Base-by-base conservation (phyloP, 257 asterid genomes). In the Petunia axillaris region DNA sequence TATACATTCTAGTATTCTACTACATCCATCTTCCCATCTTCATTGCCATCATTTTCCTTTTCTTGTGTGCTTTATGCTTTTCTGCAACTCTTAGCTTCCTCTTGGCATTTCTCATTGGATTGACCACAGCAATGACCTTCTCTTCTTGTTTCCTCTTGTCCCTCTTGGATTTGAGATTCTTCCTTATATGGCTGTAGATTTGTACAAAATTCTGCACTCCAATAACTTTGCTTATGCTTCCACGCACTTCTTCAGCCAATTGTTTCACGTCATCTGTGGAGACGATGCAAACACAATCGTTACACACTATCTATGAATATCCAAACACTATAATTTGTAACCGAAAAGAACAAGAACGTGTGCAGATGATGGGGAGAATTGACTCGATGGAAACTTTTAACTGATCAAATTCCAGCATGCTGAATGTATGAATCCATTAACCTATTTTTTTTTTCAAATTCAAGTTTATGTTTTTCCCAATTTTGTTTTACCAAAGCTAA, bases 141-240 rank as follows among this genome's bases (percentile, higher is more conserved):
- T 88, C 96, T 81, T 83, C 97, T n/a, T 84, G 93, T 83, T 91
- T 92, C 91, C 99, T 89, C 89, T 94, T 92, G 37, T 96, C 99
- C 73, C 99, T 87, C 89, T 90, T 94, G 59, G 65, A 86, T 85
- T 92, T 91, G 41, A 94, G 88, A 79, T 74, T 86, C 79, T 92
- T 92, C 87, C 88, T 84, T 80, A 94, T 89, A 59, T 85, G 89
- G 81, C 88, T 87, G 89, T 88, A 88, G 11, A 93, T 81, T 60
- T 90, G 94, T 35, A 91, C 91, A 35, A 86, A 91, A 57, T 78
- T 89, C 81, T 86, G 90, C 76, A 81, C 65, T 37, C 96, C 98
- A 57, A 92, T 85, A 7, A 82, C 79, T n/a, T 88, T 90, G 78
- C 88, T 83, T 64, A 96, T 88, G 87, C 89, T 85, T 0, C 91